Evolutionary conservation across 1,284 basidiomycete genomes (phyloP).

Genomic region (Hortiboletus rubellus): DNA sequence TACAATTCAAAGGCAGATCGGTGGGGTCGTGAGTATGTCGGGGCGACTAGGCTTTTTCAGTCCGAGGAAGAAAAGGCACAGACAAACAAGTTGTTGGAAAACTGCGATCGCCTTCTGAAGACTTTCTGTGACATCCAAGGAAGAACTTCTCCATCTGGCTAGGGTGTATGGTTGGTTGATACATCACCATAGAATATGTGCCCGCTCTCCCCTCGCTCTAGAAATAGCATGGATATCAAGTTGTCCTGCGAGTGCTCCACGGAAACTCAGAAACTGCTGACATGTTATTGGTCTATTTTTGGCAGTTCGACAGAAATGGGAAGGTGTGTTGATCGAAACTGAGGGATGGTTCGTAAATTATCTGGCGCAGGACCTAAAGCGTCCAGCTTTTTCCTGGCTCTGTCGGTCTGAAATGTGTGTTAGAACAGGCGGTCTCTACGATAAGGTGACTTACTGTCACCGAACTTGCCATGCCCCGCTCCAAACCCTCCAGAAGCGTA

Average conservation of each 20-base stretch:
- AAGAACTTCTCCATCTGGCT: slow-evolving; percentile 18
- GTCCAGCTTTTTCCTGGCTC: slow-evolving; percentile 60
- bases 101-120: slow-evolving; percentile 51
- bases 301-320: slow-evolving; percentile 30
- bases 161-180: background rate
- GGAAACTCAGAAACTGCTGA: background rate
- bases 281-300: slow-evolving; percentile 9
- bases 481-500: slow-evolving; percentile 86
- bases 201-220: background rate
- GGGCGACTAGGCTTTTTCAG: slow-evolving; percentile 45
- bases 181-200: background rate
- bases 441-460: slow-evolving; percentile 56
- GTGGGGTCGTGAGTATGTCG: slow-evolving; percentile 56
- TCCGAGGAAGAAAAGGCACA: slow-evolving; percentile 49
- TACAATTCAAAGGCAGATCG: slow-evolving; percentile 57
- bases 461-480: slow-evolving; percentile 71
- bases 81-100: slow-evolving; percentile 48
- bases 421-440: background rate
- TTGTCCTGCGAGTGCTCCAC: background rate
- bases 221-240: background rate
- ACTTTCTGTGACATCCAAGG: slow-evolving; percentile 31
- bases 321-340: slow-evolving; percentile 46
- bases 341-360: slow-evolving; percentile 66
- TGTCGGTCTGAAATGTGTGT: slow-evolving; percentile 52
- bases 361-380: slow-evolving; percentile 57